Percentiles rank a stretch among this genome's conserved stretches.
Conservation (phyloP, 2,329 filamentous ascomycete genomes). For the Trichoderma simmonsii region DNA sequence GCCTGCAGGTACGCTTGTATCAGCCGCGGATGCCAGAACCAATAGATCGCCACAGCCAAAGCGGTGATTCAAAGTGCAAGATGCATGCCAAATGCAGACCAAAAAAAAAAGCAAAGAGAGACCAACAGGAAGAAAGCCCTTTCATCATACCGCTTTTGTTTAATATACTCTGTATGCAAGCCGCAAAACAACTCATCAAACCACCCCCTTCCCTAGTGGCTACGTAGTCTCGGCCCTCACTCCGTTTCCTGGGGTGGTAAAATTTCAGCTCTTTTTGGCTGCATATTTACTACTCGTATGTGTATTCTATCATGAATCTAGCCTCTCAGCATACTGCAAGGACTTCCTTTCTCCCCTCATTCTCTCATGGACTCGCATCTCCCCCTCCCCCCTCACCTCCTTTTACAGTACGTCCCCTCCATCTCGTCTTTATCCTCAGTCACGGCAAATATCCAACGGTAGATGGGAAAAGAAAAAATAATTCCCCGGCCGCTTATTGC, state of each 20-base stretch:
- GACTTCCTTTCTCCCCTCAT: background rate
- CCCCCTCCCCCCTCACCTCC: background rate
- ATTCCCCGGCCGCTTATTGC: background rate
- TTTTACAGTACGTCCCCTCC: background rate
- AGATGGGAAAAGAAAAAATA: background rate
- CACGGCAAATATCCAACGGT: background rate
- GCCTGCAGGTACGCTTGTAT: conserved; percentile 16
- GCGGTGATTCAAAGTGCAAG: background rate
- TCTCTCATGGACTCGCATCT: background rate
- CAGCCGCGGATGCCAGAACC: background rate
- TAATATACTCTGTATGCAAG: background rate
- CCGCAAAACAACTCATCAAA: background rate
- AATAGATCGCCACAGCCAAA: background rate
- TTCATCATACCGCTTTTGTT: background rate
- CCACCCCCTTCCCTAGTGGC: background rate
- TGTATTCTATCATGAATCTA: background rate
- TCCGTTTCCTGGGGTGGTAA: background rate
- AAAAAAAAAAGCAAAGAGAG: background rate
- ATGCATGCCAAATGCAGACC: background rate
- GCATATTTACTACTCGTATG: background rate
- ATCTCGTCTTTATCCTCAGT: background rate
- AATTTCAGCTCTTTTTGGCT: background rate
- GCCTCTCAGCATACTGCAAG: background rate
- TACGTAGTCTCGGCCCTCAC: background rate
- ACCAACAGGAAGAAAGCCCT: background rate